These are phyloP conservation scores for Tripterygium wilfordii DNA, from an alignment of 177 flowering plant genomes.

Conservation along the genomic window DNA sequence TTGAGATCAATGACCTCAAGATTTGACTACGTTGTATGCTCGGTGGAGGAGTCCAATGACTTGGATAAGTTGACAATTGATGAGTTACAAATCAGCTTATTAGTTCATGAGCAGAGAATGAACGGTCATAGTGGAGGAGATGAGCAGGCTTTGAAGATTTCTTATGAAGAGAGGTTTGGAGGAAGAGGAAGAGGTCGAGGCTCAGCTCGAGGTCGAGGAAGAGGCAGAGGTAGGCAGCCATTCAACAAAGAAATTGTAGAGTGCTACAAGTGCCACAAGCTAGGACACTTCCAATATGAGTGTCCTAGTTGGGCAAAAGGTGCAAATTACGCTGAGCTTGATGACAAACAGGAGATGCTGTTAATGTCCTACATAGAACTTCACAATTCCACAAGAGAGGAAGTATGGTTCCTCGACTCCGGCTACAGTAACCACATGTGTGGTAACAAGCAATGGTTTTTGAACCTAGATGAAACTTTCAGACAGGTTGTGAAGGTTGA, in stretches of 20 bases:
- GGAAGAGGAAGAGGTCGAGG: constrained; percentile 7
- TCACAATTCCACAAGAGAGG: not conserved
- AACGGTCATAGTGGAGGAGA: not conserved
- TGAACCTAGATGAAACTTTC: constrained; percentile 5
- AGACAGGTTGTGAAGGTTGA: constrained; percentile 5
- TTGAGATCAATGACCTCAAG: constrained; percentile 9
- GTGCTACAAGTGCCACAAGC: constrained; percentile 3
- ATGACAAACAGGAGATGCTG: constrained; percentile 9
- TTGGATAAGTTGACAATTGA: constrained; percentile 4
- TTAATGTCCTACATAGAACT: constrained; percentile 9
- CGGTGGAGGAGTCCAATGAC: constrained; percentile 6
- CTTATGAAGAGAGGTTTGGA: not conserved
- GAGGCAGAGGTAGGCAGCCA: constrained; percentile 4
- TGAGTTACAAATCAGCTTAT: not conserved
- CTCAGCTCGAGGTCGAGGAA: constrained; percentile 1
- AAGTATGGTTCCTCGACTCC: constrained; percentile 17
- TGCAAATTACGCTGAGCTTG: constrained; percentile 5
- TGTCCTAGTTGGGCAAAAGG: constrained; percentile 2
- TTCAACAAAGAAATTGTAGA: constrained; percentile 4
- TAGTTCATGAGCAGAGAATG: constrained; percentile 13
- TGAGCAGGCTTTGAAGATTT: constrained; percentile 7
- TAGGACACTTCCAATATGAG: constrained; percentile 9
- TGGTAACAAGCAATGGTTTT: constrained; percentile 8
- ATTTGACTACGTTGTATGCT: constrained; percentile 7
- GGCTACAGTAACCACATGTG: constrained; percentile 21